phyloP scores from a whole-genome alignment of 352 stramenopile species.

The Pythium scleroteichum region DNA sequence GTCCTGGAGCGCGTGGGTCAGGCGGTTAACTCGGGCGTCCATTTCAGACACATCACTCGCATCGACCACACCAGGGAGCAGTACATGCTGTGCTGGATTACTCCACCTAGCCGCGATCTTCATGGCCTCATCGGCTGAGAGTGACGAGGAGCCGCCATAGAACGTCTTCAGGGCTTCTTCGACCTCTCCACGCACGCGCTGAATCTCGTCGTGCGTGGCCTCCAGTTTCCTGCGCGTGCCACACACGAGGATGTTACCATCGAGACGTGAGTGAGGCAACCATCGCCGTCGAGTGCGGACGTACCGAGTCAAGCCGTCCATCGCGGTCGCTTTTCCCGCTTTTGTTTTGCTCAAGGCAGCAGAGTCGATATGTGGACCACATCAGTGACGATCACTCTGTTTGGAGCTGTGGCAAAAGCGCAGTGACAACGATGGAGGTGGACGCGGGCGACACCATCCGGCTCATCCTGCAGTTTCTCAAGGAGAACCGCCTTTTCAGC shows the following conservation, averaged over 20 bases:
- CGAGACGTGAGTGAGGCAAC: no score
- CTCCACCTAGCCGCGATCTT: conserved; percentile 57
- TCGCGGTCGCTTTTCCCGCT: conserved; percentile 17
- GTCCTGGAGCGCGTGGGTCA: conserved; percentile 47
- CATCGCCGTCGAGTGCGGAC: no score
- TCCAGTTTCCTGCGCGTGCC: conserved; percentile 81
- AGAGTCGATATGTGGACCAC: conserved; percentile 1
- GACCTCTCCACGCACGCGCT: conserved; percentile 51
- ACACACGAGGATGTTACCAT: no score
- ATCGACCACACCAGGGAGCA: background rate
- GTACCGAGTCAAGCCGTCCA: conserved; percentile 31
- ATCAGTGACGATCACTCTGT: conserved; percentile 3
- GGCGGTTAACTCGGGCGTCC: conserved; percentile 43
- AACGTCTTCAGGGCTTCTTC: conserved; percentile 62
- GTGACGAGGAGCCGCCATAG: conserved; percentile 53
- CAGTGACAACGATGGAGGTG: conserved; percentile 43
- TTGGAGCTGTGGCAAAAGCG: background rate
- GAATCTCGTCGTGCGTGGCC: conserved; percentile 65
- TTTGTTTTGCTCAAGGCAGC: conserved; percentile 1
- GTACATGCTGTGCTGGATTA: conserved; percentile 1
- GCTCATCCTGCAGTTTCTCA: conserved; percentile 91
- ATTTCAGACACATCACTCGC: conserved; percentile 37
- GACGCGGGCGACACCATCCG: conserved; percentile 81
- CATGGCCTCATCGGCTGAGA: conserved; percentile 67
- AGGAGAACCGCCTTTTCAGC: conserved; percentile 87